Conservation (phyloP, 306 rosid species). For the Pyrus communis region DNA sequence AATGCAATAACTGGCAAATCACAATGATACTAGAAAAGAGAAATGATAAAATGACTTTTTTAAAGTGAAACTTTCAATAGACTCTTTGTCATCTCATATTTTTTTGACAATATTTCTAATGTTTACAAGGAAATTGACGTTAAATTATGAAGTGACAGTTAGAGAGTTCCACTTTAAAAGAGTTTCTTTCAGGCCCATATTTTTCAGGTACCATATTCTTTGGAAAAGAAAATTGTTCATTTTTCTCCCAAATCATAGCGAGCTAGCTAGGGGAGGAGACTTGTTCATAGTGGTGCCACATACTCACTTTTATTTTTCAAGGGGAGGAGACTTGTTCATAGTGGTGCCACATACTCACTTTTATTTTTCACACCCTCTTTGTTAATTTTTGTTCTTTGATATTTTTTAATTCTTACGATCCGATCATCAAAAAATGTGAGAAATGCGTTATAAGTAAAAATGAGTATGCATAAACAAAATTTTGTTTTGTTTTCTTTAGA, state of each 20-base stretch:
- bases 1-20: too few species aligned
- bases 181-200: too few species aligned
- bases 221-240: not conserved
- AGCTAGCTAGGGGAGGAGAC: not conserved
- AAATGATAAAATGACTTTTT: too few species aligned
- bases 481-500: not conserved
- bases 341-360: accelerated
- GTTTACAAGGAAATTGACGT: accelerated
- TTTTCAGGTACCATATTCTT: not conserved
- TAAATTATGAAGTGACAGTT: accelerated
- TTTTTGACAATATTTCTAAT: too few species aligned
- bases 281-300: not conserved
- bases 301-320: too few species aligned
- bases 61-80: too few species aligned
- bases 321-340: not conserved
- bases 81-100: too few species aligned
- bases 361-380: too few species aligned
- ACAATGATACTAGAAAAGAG: accelerated
- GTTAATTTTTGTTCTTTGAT: too few species aligned
- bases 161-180: accelerated
- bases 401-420: too few species aligned
- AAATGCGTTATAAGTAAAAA: not conserved
- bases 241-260: not conserved
- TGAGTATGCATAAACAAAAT: not conserved
- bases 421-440: accelerated